Conservation (phyloP, 2,329 filamentous ascomycete genomes). For the Drechmeria coniospora region DNA sequence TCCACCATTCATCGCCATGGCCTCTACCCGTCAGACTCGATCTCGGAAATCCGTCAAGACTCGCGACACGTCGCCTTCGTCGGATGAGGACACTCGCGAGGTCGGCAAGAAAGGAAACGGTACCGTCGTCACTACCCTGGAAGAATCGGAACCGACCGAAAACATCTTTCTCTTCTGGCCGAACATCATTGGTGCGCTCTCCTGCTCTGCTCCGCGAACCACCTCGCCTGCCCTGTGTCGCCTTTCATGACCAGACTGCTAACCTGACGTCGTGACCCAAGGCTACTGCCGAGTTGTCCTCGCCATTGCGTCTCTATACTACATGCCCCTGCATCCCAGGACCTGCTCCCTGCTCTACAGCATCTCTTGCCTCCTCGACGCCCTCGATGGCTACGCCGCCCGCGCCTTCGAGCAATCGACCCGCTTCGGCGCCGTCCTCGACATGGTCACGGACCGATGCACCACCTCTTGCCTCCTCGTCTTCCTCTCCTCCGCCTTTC, state of each 20-base stretch:
- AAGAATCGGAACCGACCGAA: slow-evolving; percentile 32
- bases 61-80: slow-evolving; percentile 12
- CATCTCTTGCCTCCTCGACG: slow-evolving; percentile 87
- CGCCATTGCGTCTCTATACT: slow-evolving; percentile 85
- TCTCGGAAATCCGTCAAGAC: slow-evolving; percentile 22
- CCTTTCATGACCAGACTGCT: slow-evolving; percentile 4
- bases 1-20: too few relatives aligned
- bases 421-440: slow-evolving; percentile 86
- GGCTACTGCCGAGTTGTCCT: slow-evolving; percentile 67
- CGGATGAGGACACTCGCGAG: slow-evolving; percentile 13
- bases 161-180: slow-evolving; percentile 75
- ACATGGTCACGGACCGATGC: slow-evolving; percentile 98
- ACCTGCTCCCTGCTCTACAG: slow-evolving; percentile 87
- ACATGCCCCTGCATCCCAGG: slow-evolving; percentile 97
- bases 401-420: slow-evolving; percentile 71
- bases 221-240: neutral
- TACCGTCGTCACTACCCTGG: slow-evolving; percentile 18
- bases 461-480: slow-evolving; percentile 90
- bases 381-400: slow-evolving; percentile 87
- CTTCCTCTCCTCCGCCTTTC: slow-evolving; percentile 88
- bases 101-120: slow-evolving; percentile 30
- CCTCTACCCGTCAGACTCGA: slow-evolving; percentile 22
- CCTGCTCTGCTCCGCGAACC: neutral
- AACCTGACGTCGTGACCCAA: slow-evolving; percentile 17
- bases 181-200: slow-evolving; percentile 57